Evolutionary conservation across 495 filamentous ascomycete species (phyloP), one percentile per base, ranked within the genome.

Genomic region (Aspergillus sparsus): DNA sequence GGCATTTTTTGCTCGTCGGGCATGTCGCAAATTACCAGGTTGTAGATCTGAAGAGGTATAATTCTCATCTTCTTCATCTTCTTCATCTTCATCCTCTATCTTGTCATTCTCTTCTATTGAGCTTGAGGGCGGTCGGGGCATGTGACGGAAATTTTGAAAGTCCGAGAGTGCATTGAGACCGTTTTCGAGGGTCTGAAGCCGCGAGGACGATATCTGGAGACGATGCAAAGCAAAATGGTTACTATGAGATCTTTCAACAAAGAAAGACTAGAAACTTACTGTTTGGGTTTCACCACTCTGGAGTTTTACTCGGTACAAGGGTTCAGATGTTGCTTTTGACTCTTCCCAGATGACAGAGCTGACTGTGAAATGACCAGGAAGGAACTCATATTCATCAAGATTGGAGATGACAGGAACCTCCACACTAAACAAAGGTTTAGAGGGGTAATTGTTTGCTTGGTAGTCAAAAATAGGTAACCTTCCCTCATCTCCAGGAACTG

Each of bases 381-480:
- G 74, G 52, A 70, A 73, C 34, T 78, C 67, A 62, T 83, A 86
- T 54, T 83, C 79, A 56, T 75, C 73, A 4, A 62, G 57, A n/a
- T 75, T 64, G 18, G 68, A 54, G 21, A 77, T 63, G 0, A 53
- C 46, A 8, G 80, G 80, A 8, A 83, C 68, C 35, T 78, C 64
- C 16, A 83, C 72, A 33, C 67, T 62, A 44, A 73, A 55, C 11
- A 62, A 41, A n/a, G 34, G 41, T 33, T 50, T 50, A 7, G 8
- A 3, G 16, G 55, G 45, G 7, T 44, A 35, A 2, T 46, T 3
- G 13, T 7, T 34, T 42, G 7, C 35, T 51, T 59, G 18, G 10
- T 27, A 44, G 16, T 33, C 35, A 12, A n/a, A 32, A 21, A 27
- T 27, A 27, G 21, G 21, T 27, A 41, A 41, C 7, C n/a, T 9